Base-by-base conservation (phyloP, 2,329 filamentous ascomycete species). In the Penicillium sp. region DNA sequence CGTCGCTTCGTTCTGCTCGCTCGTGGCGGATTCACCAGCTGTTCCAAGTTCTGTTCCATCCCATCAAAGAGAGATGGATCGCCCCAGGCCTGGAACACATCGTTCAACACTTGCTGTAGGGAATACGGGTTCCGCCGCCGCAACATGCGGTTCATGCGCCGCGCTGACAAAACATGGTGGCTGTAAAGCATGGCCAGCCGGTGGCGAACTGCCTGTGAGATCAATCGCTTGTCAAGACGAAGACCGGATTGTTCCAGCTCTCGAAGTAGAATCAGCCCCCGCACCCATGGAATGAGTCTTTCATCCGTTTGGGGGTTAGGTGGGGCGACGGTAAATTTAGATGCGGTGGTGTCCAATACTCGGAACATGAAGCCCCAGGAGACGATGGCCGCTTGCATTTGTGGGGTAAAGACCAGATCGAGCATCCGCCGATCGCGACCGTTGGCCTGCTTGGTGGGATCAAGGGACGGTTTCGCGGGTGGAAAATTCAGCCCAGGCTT, bases 321-420 rank as follows among this genome's bases (percentile, higher is more conserved):
- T 27, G 65, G 58, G 4, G 59, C 46, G 42, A 64, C 62, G 32
- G 61, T 62, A n/a, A 44, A 56, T 42, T 59, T 56, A 5, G 39
- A 55, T n/a, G 59, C 54, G 12, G 48, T 56, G 8, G 67, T 56
- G 16, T 58, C 48, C 16, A 64, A 62, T 31, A 72, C 63, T 15
- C 65, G 63, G 39, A 65, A 59, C 41, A 56, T 72, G 62, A 82
- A 82, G 2, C 79, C 78, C 79, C 80, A 82, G 44, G 73, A 67
- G 13, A 82, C 70, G 38, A 82, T 73, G 12, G 76, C 76, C 46
- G 70, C 69, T 65, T 81, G 80, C 55, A 80, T 70, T 5, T 66
- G 57, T 1, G 62, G 60, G 21, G 65, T 67, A 58, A 82, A 82
- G 15, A 82, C 70, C 3, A 65, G 65, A 16, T 65, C 64, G 4